Evolutionary conservation across 169 alveolate species (phyloP), one percentile per base, ranked within the genome.

Genomic region (Babesia caballi): DNA sequence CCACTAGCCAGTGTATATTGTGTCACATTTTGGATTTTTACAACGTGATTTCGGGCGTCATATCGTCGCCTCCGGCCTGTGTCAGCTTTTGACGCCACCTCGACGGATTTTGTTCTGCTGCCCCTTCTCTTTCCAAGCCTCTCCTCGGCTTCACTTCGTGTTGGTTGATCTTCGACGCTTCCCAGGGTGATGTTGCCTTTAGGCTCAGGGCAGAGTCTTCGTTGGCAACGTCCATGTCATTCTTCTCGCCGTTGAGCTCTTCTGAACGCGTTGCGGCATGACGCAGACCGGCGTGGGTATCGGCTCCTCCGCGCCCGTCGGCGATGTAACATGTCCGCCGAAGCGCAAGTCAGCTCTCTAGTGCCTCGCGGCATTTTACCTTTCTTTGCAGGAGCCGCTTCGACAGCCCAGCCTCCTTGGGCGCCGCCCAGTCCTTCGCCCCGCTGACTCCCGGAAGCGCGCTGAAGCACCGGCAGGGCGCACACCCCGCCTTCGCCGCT

Each of bases 271-370:
- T 38, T 38, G 44, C 44, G 7, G 44, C n/a, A 38, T 38, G 44
- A 17, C 44, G 44, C n/a, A 23, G 15, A 30, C 14, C 66, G 4
- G 47, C 6, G 4, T 32, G 15, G 49, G 23, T 14, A 14, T 28
- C 50, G 19, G 6, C 32, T 7, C 11, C 27, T 25, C 66, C n/a
- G 47, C 49, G 38, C 32, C 66, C 15, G 44, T 21, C 15, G 66
- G 44, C 50, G 47, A 56, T 1, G 27, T 0, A 11, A 19, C 27
- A n/a, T 25, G 30, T 9, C 54, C 58, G 14, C 23, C 59, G 5
- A 63, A 63, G 73, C 73, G 73, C 38, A 63, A 63, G 73, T 63
- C 60, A 49, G 73, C 58, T 27, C 14, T 63, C 47, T 63, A 35
- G 51, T 61, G 7, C 38, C 14, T n/a, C 42, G 19, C 53, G 32